Percentiles rank a stretch among this genome's conserved stretches.
These are phyloP conservation scores for Fusarium zealandicum DNA, from an alignment of 2,329 filamentous ascomycete genomes.

Conservation along the genomic window DNA sequence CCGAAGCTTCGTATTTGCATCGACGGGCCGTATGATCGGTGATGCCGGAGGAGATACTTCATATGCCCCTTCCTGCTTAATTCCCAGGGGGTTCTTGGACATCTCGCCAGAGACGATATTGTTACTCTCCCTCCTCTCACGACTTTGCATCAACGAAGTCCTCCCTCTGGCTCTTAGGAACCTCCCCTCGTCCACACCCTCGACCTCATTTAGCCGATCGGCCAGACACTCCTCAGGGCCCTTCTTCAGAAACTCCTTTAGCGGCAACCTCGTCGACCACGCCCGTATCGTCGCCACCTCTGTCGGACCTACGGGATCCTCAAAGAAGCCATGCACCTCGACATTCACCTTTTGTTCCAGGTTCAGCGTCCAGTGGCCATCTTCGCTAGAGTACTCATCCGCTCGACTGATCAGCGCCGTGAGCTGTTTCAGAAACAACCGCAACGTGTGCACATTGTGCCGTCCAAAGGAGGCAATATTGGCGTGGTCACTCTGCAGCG, in stretches of 20 bases:
- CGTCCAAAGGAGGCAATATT: constrained; percentile 62
- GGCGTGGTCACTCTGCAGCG: constrained; percentile 62
- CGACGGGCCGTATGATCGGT: constrained; percentile 44
- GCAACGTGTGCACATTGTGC: constrained; percentile 57
- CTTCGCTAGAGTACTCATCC: constrained; percentile 42
- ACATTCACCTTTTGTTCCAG: constrained; percentile 63
- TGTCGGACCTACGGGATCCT: constrained; percentile 53
- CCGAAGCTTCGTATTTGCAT: constrained; percentile 26
- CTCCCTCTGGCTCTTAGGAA: constrained; percentile 43
- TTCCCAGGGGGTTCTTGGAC: constrained; percentile 46
- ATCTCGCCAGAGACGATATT: constrained; percentile 14
- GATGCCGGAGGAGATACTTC: constrained; percentile 40
- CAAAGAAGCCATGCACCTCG: constrained; percentile 66
- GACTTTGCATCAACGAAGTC: constrained; percentile 33
- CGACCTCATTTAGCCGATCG: constrained; percentile 57
- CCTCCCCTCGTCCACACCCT: constrained; percentile 42
- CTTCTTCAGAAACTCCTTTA: constrained; percentile 61
- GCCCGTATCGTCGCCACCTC: constrained; percentile 53
- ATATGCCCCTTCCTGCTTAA: constrained; percentile 38
- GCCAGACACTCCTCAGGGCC: constrained; percentile 63
- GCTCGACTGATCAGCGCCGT: constrained; percentile 45
- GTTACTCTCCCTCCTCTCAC: neutral
- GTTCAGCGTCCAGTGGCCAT: constrained; percentile 54
- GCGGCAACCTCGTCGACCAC: constrained; percentile 59
- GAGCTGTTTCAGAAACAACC: constrained; percentile 48